Evolutionary conservation across 805 yeast species (phyloP).

Genomic region (Saccharomycopsis sp.): DNA sequence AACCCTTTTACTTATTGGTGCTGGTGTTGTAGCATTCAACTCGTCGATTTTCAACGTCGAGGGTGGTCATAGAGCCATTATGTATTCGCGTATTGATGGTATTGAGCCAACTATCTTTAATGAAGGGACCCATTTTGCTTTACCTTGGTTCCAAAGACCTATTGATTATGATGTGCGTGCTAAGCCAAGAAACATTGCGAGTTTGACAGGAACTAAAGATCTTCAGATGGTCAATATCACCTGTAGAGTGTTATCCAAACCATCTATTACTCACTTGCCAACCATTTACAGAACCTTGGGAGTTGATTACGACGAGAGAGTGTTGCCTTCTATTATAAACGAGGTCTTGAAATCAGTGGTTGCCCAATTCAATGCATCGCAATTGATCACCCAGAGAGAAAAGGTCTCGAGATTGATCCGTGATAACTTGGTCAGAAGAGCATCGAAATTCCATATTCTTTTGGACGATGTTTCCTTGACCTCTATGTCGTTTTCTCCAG

Average conservation of each 20-base stretch:
- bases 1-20: constrained; percentile 52
- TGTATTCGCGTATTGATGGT: constrained; percentile 84
- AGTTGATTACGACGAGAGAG: constrained; percentile 92
- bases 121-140: constrained; percentile 92
- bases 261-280: constrained; percentile 73
- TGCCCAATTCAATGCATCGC: constrained; percentile 98
- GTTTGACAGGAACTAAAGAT: constrained; percentile 96
- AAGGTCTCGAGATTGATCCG: constrained; percentile 86
- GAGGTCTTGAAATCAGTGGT: constrained; percentile 95
- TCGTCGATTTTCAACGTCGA: constrained; percentile 77
- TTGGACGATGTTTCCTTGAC: constrained; percentile 96
- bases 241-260: constrained; percentile 94
- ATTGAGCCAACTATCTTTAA: constrained; percentile 73
- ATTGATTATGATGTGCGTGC: constrained; percentile 92
- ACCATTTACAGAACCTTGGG: constrained; percentile 88
- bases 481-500: constrained; percentile 95
- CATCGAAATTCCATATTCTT: constrained; percentile 76
- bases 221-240: constrained; percentile 98
- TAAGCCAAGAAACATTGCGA: constrained; percentile 92
- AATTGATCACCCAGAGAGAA: constrained; percentile 97
- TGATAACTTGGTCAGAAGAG: constrained; percentile 87
- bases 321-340: constrained; percentile 94
- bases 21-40: constrained; percentile 47
- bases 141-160: constrained; percentile 95
- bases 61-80: constrained; percentile 98